Evolutionary conservation across 352 stramenopile species (phyloP).

Genomic region (Phytopythium montanum): DNA sequence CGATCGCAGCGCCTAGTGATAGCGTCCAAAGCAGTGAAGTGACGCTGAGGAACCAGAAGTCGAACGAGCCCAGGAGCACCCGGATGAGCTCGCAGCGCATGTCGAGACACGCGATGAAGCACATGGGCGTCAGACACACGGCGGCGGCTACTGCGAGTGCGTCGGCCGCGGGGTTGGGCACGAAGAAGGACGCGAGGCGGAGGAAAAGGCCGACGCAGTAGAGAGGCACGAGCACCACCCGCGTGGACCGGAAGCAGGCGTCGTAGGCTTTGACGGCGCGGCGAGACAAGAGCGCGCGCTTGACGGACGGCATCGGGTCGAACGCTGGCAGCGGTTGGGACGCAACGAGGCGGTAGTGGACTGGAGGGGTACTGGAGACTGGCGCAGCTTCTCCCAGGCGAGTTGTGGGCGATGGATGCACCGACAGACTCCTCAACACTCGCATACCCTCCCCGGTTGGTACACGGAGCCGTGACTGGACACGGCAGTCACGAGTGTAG

Average conservation of each 20-base stretch:
- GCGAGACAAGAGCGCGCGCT: neutral
- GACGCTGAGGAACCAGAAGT: constrained; percentile 5
- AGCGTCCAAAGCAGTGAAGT: constrained; percentile 1
- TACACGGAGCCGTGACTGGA: neutral
- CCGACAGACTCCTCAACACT: neutral
- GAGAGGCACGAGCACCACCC: neutral
- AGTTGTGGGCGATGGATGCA: neutral
- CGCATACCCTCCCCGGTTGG: neutral
- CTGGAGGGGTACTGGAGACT: neutral
- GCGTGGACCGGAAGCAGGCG: neutral
- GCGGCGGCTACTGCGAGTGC: neutral
- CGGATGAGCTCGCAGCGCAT: neutral
- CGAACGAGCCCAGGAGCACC: neutral
- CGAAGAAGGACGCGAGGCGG: neutral
- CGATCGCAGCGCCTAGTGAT: neutral
- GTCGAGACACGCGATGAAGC: neutral
- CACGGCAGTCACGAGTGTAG: neutral
- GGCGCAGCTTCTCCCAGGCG: neutral
- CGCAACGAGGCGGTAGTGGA: neutral
- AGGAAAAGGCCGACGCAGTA: constrained; percentile 1
- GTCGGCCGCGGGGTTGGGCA: neutral
- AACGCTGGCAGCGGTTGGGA: constrained; percentile 1
- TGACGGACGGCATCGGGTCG: neutral
- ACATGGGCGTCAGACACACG: constrained; percentile 1
- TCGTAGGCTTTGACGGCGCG: neutral